Evolutionary conservation across 2,329 filamentous ascomycete species (phyloP), one percentile per base, ranked within the genome.

Genomic region (Monilinia laxa): DNA sequence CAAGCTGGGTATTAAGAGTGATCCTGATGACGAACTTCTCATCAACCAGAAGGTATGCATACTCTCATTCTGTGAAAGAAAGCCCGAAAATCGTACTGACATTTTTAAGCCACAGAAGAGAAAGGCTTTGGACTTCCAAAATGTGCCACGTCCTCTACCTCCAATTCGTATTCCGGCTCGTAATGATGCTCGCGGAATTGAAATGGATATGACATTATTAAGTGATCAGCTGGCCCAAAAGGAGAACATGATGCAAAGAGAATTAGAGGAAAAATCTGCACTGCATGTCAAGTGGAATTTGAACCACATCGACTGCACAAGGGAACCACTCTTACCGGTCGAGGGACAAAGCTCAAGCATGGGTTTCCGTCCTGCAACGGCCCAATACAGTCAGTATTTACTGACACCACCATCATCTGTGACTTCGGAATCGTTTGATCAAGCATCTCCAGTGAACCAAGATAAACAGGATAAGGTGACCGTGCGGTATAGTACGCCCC

Each of bases 211-310:
- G 68, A 83, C 90, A 45, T 82, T 88, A 70, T 80, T 97, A 70
- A 85, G 90, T 69, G 92, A 97, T 73, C 86, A 92, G 73, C 84
- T 90, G 65, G 87, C 87, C 54, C 91, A 96, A 78, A 92, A 91
- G 78, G 90, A 94, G 72, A 92, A 90, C 72, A 87, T 91, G 73
- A 87, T 97, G 72, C 85, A 90, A 70, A 84, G 84, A 70, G 92
- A 96, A 75, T 92, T 98, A 76, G 91, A 96, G 77, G 87, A 87
- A 73, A 94, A 96, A 79, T 88, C 96, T 65, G 85, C 90, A 73
- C 94, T 95, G 79, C 94, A 97, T 79, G 87, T 90, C 73, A 88
- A 90, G 77, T 97, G 94, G 93, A 97, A 97, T 79, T 85, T 91
- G 73, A 90, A 91, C 75, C 93, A 92, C 81, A 86, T 96, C 74